Evolutionary conservation across 768 basidiomycete genomes (phyloP), one percentile per base, ranked within the genome.

Genomic region (Russula emetica): DNA sequence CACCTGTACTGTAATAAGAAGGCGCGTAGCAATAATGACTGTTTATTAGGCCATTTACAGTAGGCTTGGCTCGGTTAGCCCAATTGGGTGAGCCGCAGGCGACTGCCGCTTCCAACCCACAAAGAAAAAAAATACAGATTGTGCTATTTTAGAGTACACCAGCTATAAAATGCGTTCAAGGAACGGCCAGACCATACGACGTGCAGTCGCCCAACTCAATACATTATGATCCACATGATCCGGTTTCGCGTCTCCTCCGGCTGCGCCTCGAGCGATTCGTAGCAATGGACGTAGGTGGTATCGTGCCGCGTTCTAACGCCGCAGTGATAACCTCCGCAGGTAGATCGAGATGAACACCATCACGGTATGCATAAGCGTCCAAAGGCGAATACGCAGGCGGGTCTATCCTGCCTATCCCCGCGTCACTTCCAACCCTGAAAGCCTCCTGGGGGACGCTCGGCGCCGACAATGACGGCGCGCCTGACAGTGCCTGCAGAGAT

Each of bases 251-350:
- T 78, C 73, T 66, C 49, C 82, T 77, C 66, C 79, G 80, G 62
- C 85, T 79, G 63, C 83, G 83, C 53, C 80, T 76, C 36, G 78
- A 76, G 66, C 78, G 77, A 68, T 82, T 82, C 8, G 53, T 49
- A 28, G 84, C 83, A 42, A 88, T 77, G 3, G 82, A 76, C 63
- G 78, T 82, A 10, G 80, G 69, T n/a, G 90, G 88, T 38, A 90
- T 76, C 18, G 82, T 73, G 50, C 78, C 80, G 9, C 88, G 88
- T 75, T 94, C 94, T 69, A 97, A 75, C 9, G 94, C 92, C 53
- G 92, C 91, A 26, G 91, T 83, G 69, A 97, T 94, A 62, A 96
- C 83, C 69, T 97, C 94, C 38, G 94, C 92, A 28, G 94, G 94
- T 38, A 97, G 78, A 75, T 97, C 92, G 54, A 95, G 86, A 57